A percentile compares a stretch with the other conserved stretches of the same genome.
Evolutionary conservation across 768 basidiomycete genomes (phyloP).

Genomic region (Strobilomyces confusus): DNA sequence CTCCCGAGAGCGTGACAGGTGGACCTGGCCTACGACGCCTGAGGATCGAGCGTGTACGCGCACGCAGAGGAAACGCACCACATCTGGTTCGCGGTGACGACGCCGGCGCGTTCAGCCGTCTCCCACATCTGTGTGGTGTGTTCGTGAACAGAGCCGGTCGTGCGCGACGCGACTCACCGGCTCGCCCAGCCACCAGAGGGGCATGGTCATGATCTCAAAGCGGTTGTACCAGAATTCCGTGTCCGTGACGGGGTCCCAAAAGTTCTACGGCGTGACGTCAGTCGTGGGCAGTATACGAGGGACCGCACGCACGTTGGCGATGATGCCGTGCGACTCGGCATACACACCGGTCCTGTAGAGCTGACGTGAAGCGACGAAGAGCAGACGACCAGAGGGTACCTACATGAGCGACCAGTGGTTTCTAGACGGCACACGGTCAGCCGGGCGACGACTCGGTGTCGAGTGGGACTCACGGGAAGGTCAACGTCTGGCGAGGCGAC

Average conservation of each 20-base stretch:
- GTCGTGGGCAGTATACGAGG: background rate
- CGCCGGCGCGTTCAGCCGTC: slow-evolving; percentile 68
- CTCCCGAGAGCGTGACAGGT: slow-evolving; percentile 60
- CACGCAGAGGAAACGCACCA: slow-evolving; percentile 50
- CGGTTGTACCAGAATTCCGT: slow-evolving; percentile 72
- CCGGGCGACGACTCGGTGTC: background rate
- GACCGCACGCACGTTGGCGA: slow-evolving; percentile 64
- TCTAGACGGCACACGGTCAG: slow-evolving; percentile 34
- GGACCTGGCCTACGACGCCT: slow-evolving; percentile 69
- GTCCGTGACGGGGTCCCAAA: slow-evolving; percentile 70
- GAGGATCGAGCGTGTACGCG: background rate
- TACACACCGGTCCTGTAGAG: slow-evolving; percentile 78
- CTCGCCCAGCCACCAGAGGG: slow-evolving; percentile 86
- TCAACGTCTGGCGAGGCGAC: slow-evolving; percentile 56
- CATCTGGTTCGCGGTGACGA: slow-evolving; percentile 86
- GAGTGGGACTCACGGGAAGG: slow-evolving; percentile 70
- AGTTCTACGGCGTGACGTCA: slow-evolving; percentile 50
- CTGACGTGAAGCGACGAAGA: background rate
- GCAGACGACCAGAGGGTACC: slow-evolving; percentile 10
- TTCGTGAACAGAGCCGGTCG: background rate
- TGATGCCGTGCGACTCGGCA: slow-evolving; percentile 87
- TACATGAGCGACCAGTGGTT: slow-evolving; percentile 92
- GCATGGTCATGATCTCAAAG: slow-evolving; percentile 55
- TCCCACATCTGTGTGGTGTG: slow-evolving; percentile 73
- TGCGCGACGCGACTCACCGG: slow-evolving; percentile 53